Conservation (phyloP, 1,284 basidiomycete species). For the Mixia osmundae region DNA sequence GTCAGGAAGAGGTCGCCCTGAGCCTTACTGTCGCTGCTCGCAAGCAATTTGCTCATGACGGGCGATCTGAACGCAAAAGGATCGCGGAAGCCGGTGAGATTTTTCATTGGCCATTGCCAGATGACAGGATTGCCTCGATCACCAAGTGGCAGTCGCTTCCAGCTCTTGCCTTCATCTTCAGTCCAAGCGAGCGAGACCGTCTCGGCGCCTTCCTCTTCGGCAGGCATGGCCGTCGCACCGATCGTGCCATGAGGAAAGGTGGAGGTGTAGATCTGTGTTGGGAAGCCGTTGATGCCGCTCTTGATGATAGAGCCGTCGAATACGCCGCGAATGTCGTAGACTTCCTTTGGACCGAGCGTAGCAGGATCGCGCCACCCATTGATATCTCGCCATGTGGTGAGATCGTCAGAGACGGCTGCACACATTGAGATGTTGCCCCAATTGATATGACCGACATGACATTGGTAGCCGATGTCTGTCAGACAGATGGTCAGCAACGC, state of each 20-base stretch:
- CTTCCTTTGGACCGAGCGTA: conserved; percentile 11
- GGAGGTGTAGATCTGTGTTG: conserved; percentile 14
- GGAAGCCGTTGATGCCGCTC: conserved; percentile 11
- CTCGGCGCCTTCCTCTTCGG: conserved; percentile 14
- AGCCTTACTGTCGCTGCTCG: conserved; percentile 1
- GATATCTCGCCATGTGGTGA: conserved; percentile 11
- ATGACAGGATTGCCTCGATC: conserved; percentile 14
- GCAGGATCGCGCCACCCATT: conserved; percentile 8
- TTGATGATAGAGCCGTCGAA: conserved; percentile 15
- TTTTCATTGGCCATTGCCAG: conserved; percentile 9
- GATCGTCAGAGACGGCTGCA: conserved; percentile 10
- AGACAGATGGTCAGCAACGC: too few species aligned
- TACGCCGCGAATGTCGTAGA: conserved; percentile 17
- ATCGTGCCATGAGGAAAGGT: conserved; percentile 11
- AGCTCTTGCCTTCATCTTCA: conserved; percentile 12
- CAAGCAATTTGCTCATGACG: conserved; percentile 8
- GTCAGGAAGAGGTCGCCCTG: conserved; percentile 10
- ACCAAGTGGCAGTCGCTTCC: conserved; percentile 14
- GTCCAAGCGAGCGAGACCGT: conserved; percentile 14
- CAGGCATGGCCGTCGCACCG: conserved; percentile 7
- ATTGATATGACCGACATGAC: conserved; percentile 4
- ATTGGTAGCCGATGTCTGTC: too few species aligned
- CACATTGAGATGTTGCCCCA: conserved; percentile 15
- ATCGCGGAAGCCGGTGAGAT: conserved; percentile 14
- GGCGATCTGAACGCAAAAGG: conserved; percentile 15